Evolutionary conservation across 176 grass and related monocot genomes (phyloP), one percentile per base, ranked within the genome.

Genomic region (Urochloa ruziziensis): DNA sequence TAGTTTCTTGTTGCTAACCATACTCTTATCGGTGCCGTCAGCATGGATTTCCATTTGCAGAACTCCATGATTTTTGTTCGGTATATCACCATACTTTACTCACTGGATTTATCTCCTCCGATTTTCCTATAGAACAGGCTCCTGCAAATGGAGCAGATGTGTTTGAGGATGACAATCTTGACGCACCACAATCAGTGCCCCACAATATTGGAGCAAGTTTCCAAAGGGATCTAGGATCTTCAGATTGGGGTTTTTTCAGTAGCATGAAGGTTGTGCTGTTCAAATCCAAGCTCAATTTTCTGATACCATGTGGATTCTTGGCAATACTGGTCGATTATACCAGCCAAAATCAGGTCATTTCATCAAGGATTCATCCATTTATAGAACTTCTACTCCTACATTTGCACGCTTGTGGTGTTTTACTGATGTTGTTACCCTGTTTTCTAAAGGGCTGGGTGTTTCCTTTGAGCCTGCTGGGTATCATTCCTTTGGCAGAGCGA

Each of bases 401-500:
- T 32, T 81, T 28, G 44, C 70, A 30, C 73, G 65, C 4, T 77
- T 77, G 67, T 62, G 9, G 15, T 64, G 9, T 73, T 77, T 5
- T 66, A 42, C 27, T 74, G 53, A 70, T 46, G 6, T 52, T 78
- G 27, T 25, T 67, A 2, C 57, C 25, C 63, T 62, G 49, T 46
- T 73, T 86, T 72, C 75, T 74, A 40, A 85, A 97, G 94, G 91
- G 73, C 2, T 91, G 80, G 88, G 94, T 93, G 1, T 97, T 97
- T 89, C 82, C 85, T 70, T 82, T 93, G 46, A 93, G 86, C 68
- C 59, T 97, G 43, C 13, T 93, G 71, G 91, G 91, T 47, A 97
- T 97, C 47, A 91, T 97, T 85, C 94, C 94, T 79, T 85, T 97
- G 74, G 91, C 94, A 2, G 91, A 97, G 71, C 77, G 94, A 57